A percentile compares a stretch with the other conserved stretches of the same genome.
These are phyloP conservation scores for Hyphodiscus hymeniophilus DNA, from an alignment of 495 filamentous ascomycete genomes.

Conservation along the genomic window DNA sequence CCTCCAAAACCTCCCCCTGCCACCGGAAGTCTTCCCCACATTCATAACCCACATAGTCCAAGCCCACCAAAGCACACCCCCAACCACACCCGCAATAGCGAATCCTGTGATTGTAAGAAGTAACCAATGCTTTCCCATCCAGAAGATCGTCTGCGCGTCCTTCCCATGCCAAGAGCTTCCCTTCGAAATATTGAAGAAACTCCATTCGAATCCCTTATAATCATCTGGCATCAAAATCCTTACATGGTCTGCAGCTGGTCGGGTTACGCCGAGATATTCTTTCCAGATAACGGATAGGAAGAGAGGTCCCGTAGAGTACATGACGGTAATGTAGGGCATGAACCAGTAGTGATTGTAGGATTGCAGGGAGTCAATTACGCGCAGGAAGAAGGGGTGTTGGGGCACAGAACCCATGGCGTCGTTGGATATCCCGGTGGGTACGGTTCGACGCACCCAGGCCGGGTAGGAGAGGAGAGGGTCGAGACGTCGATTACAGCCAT, in stretches of 20 bases:
- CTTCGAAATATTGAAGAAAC: slow-evolving; percentile 68
- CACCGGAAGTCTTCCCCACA: neutral
- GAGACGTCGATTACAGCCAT: slow-evolving; percentile 76
- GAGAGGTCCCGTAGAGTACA: slow-evolving; percentile 78
- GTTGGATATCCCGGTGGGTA: slow-evolving; percentile 81
- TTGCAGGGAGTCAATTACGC: slow-evolving; percentile 60
- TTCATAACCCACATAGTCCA: slow-evolving; percentile 24
- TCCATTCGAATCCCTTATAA: slow-evolving; percentile 63
- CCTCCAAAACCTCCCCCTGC: slow-evolving; percentile 12
- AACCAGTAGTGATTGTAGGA: slow-evolving; percentile 68
- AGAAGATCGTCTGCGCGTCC: slow-evolving; percentile 71
- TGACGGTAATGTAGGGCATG: slow-evolving; percentile 82
- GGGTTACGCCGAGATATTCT: slow-evolving; percentile 39
- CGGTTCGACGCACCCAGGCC: slow-evolving; percentile 72
- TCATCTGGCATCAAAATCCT: slow-evolving; percentile 54
- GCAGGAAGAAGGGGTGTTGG: slow-evolving; percentile 75
- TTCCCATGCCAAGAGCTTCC: slow-evolving; percentile 72
- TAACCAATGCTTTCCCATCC: slow-evolving; percentile 73
- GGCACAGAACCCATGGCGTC: slow-evolving; percentile 79
- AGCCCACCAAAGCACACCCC: slow-evolving; percentile 47
- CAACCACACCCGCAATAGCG: slow-evolving; percentile 46
- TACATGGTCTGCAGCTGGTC: slow-evolving; percentile 23
- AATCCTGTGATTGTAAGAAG: slow-evolving; percentile 60
- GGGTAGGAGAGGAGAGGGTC: slow-evolving; percentile 76
- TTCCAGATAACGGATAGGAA: slow-evolving; percentile 84